Conservation (phyloP, 2,329 filamentous ascomycete genomes). For the Penicillium sp. region DNA sequence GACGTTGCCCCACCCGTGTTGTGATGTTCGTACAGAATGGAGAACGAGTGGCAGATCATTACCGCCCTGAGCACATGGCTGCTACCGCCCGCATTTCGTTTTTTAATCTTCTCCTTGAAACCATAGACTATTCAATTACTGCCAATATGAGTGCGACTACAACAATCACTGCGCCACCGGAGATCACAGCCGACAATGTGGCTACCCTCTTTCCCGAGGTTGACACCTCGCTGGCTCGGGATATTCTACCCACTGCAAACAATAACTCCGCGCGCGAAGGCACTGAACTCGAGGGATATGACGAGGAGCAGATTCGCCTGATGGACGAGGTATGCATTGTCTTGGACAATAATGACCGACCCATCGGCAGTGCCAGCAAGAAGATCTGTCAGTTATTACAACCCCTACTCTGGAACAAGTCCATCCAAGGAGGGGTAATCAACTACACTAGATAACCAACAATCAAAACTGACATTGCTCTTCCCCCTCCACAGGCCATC, state of each 20-base stretch:
- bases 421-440: conserved; percentile 11
- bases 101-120: not conserved
- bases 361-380: conserved; percentile 96
- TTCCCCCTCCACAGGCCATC: conserved; percentile 67
- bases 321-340: conserved; percentile 99
- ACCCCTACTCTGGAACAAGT: not conserved
- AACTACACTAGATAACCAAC: not conserved
- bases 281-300: conserved; percentile 81
- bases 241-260: conserved; percentile 46
- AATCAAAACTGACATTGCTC: conserved; percentile 13
- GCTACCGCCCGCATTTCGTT: not conserved
- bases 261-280: conserved; percentile 49
- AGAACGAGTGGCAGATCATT: conserved; percentile 8
- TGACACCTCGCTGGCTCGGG: conserved; percentile 59
- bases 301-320: conserved; percentile 94
- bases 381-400: conserved; percentile 74
- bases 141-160: conserved; percentile 47
- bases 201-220: conserved; percentile 85
- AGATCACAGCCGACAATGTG: conserved; percentile 83
- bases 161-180: conserved; percentile 52
- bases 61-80: not conserved
- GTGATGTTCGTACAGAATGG: not conserved
- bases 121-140: not conserved
- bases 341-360: conserved; percentile 83
- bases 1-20: not conserved